Base-by-base conservation (phyloP, 2,329 filamentous ascomycete genomes). In the Colletotrichum falcatum region DNA sequence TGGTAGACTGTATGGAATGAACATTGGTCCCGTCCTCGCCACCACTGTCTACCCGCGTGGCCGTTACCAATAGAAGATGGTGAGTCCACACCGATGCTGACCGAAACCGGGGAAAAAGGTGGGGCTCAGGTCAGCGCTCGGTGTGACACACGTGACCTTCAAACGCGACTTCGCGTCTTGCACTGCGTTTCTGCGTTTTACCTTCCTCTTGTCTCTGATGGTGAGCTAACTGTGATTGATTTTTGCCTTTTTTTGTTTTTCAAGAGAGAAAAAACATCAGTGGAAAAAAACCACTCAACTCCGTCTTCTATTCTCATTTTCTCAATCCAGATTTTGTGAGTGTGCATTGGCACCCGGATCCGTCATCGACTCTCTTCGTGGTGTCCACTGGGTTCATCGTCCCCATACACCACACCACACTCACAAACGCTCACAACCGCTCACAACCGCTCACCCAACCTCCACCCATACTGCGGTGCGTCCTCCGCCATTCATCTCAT, bases 91-190 rank as follows among this genome's bases (percentile, higher is more conserved):
- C n/a, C 26, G 23, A 23, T 20, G 8, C 12, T 65, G 53, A 60
- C 44, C 39, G 42, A 30, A 12, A 7, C 0, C 7, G 2, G 2
- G 8, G 18, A 7, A 18, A 48, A 42, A 1, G 1, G 64, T n/a
- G 54, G 23, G 11, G 2, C 2, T 5, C 0, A 11, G 30, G 16
- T 5, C 23, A 12, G 9, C 5, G 0, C 3, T 46, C 44, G 49
- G 49, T 59, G n/a, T 12, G 2, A 2, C 0, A 3, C 64, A 61
- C 60, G 60, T 62, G 60, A 62, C 26, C 26, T 26, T 0, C 37
- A 56, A 26, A 28, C 30, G 62, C 54, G 59, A 59, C 55, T 26
- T 55, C 65, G 58, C 55, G 56, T 70, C 33, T 65, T 71, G 44
- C 49, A 54, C 12, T n/a, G 48, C 33, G 42, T 44, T 53, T 54